Evolutionary conservation across 352 stramenopile genomes (phyloP).

Genomic region (Phytophthora melonis): DNA sequence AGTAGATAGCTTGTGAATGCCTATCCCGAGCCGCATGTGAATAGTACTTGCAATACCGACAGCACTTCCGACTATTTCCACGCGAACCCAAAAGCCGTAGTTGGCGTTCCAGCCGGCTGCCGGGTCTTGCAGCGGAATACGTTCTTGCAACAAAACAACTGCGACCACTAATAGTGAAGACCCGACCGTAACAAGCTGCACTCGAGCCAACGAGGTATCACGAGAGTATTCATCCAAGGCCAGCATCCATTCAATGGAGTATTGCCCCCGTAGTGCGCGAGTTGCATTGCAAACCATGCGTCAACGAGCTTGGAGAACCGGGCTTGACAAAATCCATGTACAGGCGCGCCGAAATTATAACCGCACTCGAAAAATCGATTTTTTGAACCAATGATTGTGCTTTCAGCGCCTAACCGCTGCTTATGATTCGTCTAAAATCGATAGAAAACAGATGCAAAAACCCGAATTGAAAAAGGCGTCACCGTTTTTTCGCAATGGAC

Average conservation of each 20-base stretch:
- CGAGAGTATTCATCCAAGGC: not conserved
- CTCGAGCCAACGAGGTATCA: not conserved
- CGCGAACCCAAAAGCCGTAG: conserved; percentile 11
- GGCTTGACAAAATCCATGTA: no score
- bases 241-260: not conserved
- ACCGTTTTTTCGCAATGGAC: no score
- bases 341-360: no score
- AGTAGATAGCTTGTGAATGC: no score
- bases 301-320: not conserved
- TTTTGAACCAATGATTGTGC: no score
- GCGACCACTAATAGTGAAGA: not conserved
- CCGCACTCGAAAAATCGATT: no score
- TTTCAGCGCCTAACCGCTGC: no score
- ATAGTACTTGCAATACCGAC: no score
- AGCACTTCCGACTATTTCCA: not conserved
- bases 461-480: no score
- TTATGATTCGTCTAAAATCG: no score
- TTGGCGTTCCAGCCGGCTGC: conserved; percentile 6
- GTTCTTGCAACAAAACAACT: conserved; percentile 5
- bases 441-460: no score
- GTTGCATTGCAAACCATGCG: not conserved
- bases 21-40: no score
- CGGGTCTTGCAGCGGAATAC: conserved; percentile 14
- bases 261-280: not conserved
- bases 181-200: not conserved